Evolutionary conservation across 352 stramenopile genomes (phyloP), one percentile per base, ranked within the genome.

Genomic region (Phytopythium chamaehyphon): DNA sequence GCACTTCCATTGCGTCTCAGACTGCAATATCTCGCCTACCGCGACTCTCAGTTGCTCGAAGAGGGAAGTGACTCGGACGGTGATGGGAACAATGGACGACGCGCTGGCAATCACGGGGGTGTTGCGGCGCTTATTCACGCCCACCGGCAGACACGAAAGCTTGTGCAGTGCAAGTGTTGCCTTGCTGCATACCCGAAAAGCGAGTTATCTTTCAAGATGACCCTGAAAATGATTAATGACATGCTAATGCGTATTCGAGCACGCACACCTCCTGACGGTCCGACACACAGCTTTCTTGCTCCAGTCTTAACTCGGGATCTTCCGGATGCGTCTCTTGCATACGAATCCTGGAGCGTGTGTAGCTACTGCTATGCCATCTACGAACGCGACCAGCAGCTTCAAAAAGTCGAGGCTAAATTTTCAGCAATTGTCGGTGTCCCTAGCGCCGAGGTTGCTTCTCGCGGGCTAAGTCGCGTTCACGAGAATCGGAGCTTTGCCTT

Each of bases 141-240:
- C 0, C 74, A 88, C 36, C 73, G 75, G 21, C 75, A 90, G 42
- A 76, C 90, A 7, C 71, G 71, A 48, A 90, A 88, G 39, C 66
- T 91, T 4, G 54, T 76, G 4, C 80, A 86, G 53, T 93, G 83
- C 64, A 93, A 93, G 40, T 89, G 82, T 54, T 93, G 83, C 51
- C 62, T 86, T 16, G 76, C 76, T 11, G 66, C 72, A 26, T 88
- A 93, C 56, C 75, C 76, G 1, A 88, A 80, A 37, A 64, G 54
- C n/a, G 83, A 93, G 50, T 61, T 93, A 8, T 73, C 78, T 14
- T 93, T 86, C 75, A 93, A 91, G 49, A 93, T 93, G 83, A 93
- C 83, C 26, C 59, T 89, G 46, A 90, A 90, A 53, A 93, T 93
- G 83, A 91, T 93, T 42, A 83, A 76, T 51, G 83, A 93, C 43